Percentiles rank a stretch among this genome's conserved stretches.
phyloP scores from a whole-genome alignment of 2,329 filamentous ascomycete genomes.

The Botryotinia calthae region DNA sequence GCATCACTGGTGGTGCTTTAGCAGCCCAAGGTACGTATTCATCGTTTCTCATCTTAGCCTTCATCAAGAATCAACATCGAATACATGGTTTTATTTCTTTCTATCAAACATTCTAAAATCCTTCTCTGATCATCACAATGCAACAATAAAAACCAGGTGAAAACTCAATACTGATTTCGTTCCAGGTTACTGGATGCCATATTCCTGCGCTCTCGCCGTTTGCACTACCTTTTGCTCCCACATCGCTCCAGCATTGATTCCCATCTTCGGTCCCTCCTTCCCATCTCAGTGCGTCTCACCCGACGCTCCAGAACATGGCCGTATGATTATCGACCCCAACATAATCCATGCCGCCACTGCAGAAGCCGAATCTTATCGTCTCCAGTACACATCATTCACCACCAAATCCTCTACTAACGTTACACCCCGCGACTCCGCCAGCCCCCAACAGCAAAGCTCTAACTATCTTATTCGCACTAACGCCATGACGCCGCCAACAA shows the following conservation, averaged over 20 bases:
- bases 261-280: conserved; percentile 84
- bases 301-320: conserved; percentile 60
- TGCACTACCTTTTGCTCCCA: conserved; percentile 85
- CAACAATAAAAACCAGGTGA: conserved; percentile 22
- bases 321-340: conserved; percentile 62
- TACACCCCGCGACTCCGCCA: conserved; percentile 1
- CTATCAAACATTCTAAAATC: neutral
- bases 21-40: conserved; percentile 71
- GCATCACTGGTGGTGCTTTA: conserved; percentile 89
- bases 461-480: neutral
- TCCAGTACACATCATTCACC: conserved; percentile 30
- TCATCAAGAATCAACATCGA: neutral
- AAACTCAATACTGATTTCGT: neutral
- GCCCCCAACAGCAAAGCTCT: conserved; percentile 19
- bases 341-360: conserved; percentile 53
- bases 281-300: conserved; percentile 66
- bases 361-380: conserved; percentile 49
- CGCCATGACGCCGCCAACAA: conserved; percentile 25
- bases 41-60: neutral
- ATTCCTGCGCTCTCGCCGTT: conserved; percentile 76
- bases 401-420: conserved; percentile 27
- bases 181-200: conserved; percentile 95
- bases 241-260: conserved; percentile 82
- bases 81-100: neutral
- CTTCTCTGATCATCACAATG: neutral